Evolutionary conservation across 768 basidiomycete species (phyloP), one percentile per base, ranked within the genome.

Genomic region (Pulveroboletus sp.): DNA sequence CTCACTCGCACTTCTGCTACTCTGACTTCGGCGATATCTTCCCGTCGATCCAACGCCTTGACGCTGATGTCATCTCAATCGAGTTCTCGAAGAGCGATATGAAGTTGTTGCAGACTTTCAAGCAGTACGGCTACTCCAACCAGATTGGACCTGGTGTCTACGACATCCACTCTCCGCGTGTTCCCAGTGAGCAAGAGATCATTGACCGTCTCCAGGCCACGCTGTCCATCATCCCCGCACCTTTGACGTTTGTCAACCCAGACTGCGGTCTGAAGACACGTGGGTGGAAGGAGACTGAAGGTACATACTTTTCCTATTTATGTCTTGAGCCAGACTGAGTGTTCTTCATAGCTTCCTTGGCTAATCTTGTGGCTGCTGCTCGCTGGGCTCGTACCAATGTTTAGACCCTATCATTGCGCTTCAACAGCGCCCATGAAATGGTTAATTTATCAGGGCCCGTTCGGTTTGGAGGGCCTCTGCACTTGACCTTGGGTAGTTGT

Each of bases 11-110:
- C 80, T 95, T 95, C 82, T 95, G 93, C 78, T 94, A 93, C 78
- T 97, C 94, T 49, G 94, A 97, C 78, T 98, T 97, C 68, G 90
- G 87, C 74, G 92, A 96, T 69, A 97, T 97, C 75, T 97, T 97
- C 89, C 84, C 89, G 26, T 94, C 90, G 52, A 96, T 98, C 68
- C 86, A 94, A 72, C 84, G 86, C 57, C 86, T 99, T 52, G 96
- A 99, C 63, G 93, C 94, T 57, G 96, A 99, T 69, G 93, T 96
- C 70, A 98, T 99, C 75, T 95, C 93, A 45, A 96, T 97, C 66
- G 94, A 97, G 73, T 93, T 93, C 41, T 95, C 93, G 57, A 97
- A 98, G 88, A 86, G 85, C 62, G 94, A 97, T 80, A 86, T 98
- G 86, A 98, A 98, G 77, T 81, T 99, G 53, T 76, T 99, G 63